Percentiles rank a stretch among this genome's conserved stretches.
Evolutionary conservation across 75 land plant species (phyloP).

Genomic region (Larix kaempferi): DNA sequence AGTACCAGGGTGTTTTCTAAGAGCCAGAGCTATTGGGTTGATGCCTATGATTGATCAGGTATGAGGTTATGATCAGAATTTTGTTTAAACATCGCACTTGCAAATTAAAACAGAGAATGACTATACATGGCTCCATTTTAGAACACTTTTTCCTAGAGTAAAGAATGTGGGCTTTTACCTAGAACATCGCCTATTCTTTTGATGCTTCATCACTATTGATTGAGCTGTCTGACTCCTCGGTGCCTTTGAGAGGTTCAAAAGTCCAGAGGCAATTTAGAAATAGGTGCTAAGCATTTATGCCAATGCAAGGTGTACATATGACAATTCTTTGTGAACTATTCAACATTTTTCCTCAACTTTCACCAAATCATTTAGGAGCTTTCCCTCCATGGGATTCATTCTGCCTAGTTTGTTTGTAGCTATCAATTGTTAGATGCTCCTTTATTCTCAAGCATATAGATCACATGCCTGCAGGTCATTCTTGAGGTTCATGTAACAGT

Average conservation of each 20-base stretch:
- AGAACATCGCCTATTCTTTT: not conserved
- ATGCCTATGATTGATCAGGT: conserved; percentile 77
- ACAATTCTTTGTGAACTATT: too few species aligned
- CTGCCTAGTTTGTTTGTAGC: too few species aligned
- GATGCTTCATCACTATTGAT: not conserved
- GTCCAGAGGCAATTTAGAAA: not conserved
- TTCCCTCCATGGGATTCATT: not conserved
- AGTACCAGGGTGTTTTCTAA: conserved; percentile 63
- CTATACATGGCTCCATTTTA: not conserved
- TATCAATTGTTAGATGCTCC: not conserved
- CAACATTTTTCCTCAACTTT: too few species aligned
- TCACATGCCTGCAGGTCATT: not conserved
- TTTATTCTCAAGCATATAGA: not conserved
- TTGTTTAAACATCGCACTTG: not conserved
- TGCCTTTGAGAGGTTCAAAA: not conserved
- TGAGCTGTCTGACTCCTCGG: not conserved
- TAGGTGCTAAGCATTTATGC: not conserved
- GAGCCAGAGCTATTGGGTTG: conserved; percentile 66
- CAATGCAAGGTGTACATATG: too few species aligned
- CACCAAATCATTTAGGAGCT: too few species aligned
- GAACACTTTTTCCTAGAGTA: not conserved
- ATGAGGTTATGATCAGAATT: conserved; percentile 1
- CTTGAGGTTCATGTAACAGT: not conserved
- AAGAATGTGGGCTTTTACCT: not conserved
- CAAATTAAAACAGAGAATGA: not conserved